These are phyloP conservation scores for Calonectria leucothoes DNA, from an alignment of 2,329 filamentous ascomycete species.

Conservation along the genomic window DNA sequence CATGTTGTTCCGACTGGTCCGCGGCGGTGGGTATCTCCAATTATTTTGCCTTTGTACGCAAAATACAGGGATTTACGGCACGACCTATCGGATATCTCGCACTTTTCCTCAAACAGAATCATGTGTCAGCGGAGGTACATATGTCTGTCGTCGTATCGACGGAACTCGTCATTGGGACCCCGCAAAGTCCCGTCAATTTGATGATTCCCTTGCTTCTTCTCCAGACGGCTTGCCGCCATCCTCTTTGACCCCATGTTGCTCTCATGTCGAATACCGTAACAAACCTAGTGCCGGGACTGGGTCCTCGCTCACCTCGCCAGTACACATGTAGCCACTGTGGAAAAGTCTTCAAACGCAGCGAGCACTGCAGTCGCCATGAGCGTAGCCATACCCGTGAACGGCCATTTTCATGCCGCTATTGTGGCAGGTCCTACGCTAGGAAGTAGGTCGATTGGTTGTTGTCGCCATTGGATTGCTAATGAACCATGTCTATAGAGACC, in stretches of 20 bases:
- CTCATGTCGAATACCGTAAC: neutral
- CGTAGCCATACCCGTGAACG: neutral
- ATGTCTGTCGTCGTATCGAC: neutral
- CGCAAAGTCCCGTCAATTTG: neutral
- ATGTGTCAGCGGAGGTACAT: neutral
- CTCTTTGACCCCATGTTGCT: neutral
- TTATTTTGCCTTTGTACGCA: neutral
- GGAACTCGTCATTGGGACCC: neutral
- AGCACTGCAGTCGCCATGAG: constrained; percentile 1
- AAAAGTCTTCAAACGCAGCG: neutral
- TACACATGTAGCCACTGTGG: neutral
- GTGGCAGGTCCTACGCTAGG: neutral
- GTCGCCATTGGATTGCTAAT: neutral
- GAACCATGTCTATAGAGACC: neutral
- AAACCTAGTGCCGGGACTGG: neutral
- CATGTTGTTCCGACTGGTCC: neutral
- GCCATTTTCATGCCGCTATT: neutral
- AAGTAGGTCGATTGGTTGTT: neutral
- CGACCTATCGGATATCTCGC: neutral
- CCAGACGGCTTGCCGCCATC: neutral
- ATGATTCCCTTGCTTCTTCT: neutral
- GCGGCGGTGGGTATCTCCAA: neutral
- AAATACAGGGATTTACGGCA: neutral
- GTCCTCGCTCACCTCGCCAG: neutral
- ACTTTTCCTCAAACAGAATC: neutral